These are phyloP conservation scores for Solanum bulbocastanum DNA, from an alignment of 257 asterid genomes.

Conservation along the genomic window DNA sequence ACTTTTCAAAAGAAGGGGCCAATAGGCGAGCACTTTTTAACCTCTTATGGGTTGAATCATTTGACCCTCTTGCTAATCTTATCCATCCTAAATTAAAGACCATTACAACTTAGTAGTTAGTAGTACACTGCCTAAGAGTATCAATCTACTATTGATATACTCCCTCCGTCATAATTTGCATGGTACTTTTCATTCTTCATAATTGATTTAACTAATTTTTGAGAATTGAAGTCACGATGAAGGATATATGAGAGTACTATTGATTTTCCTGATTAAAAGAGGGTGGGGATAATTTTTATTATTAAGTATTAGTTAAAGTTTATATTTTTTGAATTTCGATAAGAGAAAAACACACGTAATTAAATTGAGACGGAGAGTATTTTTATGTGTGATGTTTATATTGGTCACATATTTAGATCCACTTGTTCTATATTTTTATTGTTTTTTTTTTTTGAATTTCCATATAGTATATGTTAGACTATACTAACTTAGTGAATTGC, in stretches of 20 bases:
- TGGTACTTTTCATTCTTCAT: accelerated
- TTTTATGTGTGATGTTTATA: not conserved
- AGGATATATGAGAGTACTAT: not conserved
- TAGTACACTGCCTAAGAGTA: not conserved
- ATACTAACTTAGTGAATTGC: not conserved
- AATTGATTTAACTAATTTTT: not conserved
- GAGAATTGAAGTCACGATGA: not conserved
- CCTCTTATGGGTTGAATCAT: slow-evolving; percentile 33
- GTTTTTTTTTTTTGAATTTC: not conserved
- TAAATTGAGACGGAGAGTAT: not conserved
- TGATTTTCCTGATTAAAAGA: no score
- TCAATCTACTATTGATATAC: not conserved
- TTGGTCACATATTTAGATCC: not conserved
- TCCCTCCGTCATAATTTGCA: not conserved
- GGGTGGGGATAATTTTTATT: no score
- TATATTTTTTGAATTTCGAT: not conserved
- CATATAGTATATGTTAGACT: not conserved
- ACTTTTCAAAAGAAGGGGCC: slow-evolving; percentile 12
- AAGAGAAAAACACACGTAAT: not conserved
- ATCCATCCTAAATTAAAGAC: not conserved
- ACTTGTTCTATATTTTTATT: not conserved
- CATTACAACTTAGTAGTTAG: not conserved
- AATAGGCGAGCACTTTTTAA: slow-evolving; percentile 18
- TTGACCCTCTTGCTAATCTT: not conserved
- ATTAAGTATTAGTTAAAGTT: not conserved